Conservation (phyloP, 2,329 filamentous ascomycete genomes). For the Colletotrichum tamarilloi region DNA sequence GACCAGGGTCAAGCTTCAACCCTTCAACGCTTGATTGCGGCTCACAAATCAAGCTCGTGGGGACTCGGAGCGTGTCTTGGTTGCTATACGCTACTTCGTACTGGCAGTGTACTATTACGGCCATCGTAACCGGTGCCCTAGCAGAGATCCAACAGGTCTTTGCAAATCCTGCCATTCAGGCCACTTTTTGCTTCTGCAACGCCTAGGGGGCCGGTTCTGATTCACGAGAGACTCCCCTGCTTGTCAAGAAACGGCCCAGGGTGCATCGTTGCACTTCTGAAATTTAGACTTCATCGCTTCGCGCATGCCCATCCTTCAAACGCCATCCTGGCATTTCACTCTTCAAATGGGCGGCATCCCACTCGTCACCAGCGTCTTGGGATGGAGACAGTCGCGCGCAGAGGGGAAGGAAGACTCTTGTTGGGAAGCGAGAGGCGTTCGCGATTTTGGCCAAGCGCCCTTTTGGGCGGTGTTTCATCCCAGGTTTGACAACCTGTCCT, state of each 20-base stretch:
- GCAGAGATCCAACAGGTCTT: neutral
- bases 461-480: constrained; percentile 30
- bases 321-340: neutral
- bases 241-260: constrained; percentile 24
- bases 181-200: neutral
- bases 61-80: neutral
- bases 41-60: constrained; percentile 24
- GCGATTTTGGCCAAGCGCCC: constrained; percentile 19
- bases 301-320: constrained; percentile 16
- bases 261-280: constrained; percentile 21
- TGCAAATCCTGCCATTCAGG: constrained; percentile 4
- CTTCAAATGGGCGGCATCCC: neutral
- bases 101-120: neutral
- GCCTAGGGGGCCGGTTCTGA: constrained; percentile 6
- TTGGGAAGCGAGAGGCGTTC: constrained; percentile 6
- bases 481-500: constrained; percentile 34
- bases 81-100: constrained; percentile 5
- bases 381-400: neutral
- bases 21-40: constrained; percentile 15
- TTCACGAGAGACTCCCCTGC: constrained; percentile 14
- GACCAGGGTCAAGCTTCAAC: constrained; percentile 14
- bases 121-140: constrained; percentile 7
- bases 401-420: neutral
- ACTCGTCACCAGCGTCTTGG: constrained; percentile 1
- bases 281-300: constrained; percentile 26